A percentile compares a stretch with the other conserved stretches of the same genome.
These are phyloP conservation scores for Elsinoe batatas DNA, from an alignment of 2,329 filamentous ascomycete genomes.

Conservation along the genomic window DNA sequence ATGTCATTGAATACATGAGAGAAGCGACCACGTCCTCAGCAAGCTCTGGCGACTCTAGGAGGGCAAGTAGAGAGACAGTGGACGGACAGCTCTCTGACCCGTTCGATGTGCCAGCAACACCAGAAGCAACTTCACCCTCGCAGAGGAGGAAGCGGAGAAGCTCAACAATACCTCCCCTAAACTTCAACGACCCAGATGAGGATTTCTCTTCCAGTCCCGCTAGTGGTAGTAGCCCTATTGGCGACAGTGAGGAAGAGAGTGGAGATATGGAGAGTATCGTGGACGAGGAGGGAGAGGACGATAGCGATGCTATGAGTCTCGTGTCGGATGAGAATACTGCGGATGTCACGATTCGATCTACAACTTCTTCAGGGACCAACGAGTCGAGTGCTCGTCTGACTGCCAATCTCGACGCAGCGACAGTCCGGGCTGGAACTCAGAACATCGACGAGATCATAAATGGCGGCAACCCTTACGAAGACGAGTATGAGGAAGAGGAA, in stretches of 20 bases:
- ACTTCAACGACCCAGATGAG: conserved; percentile 54
- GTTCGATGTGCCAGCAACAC: conserved; percentile 39
- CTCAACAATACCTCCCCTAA: conserved; percentile 55
- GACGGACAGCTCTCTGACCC: conserved; percentile 49
- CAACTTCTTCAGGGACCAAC: conserved; percentile 38
- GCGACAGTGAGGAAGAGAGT: conserved; percentile 25
- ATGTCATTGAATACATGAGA: conserved; percentile 80
- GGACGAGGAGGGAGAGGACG: conserved; percentile 41
- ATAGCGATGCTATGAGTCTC: conserved; percentile 68
- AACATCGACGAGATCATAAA: conserved; percentile 50
- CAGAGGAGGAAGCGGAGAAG: conserved; percentile 53
- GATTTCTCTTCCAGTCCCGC: conserved; percentile 70
- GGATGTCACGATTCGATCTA: conserved; percentile 19
- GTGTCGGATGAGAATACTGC: conserved; percentile 53
- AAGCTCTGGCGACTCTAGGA: conserved; percentile 61
- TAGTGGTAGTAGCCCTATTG: conserved; percentile 45
- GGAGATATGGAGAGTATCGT: conserved; percentile 48
- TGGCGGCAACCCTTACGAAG: conserved; percentile 38
- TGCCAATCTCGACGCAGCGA: conserved; percentile 65
- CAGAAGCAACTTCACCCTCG: conserved; percentile 53
- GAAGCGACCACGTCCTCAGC: conserved; percentile 71
- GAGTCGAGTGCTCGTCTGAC: conserved; percentile 67
- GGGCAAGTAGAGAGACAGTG: conserved; percentile 25
- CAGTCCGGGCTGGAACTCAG: conserved; percentile 64
- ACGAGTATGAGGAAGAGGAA: conserved; percentile 41